phyloP scores from a whole-genome alignment of 2,329 filamentous ascomycete genomes.

The Elsinoe necatrix region DNA sequence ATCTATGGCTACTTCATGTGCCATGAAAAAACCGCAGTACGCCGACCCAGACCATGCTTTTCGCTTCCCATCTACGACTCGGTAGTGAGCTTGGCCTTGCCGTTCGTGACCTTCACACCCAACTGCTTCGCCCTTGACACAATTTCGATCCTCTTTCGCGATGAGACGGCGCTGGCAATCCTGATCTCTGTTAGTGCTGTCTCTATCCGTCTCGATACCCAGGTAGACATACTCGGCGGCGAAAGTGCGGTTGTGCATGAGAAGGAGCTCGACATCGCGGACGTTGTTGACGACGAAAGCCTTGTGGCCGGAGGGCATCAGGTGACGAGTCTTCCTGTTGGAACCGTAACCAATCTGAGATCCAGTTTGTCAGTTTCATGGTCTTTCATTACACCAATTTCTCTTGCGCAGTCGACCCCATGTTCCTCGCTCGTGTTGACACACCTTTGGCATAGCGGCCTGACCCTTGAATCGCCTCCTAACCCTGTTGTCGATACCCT shows the following conservation, averaged over 20 bases:
- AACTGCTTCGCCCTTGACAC: conserved; percentile 94
- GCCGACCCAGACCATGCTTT: conserved; percentile 16
- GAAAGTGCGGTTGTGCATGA: conserved; percentile 99
- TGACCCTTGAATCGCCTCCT: conserved; percentile 95
- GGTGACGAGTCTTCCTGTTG: conserved; percentile 99
- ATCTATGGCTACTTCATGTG: conserved; percentile 15
- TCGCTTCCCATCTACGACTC: conserved; percentile 51
- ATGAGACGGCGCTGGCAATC: conserved; percentile 97
- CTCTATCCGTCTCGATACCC: background rate
- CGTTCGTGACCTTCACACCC: conserved; percentile 98
- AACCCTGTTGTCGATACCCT: conserved; percentile 99
- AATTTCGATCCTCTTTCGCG: conserved; percentile 97
- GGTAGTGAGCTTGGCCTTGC: conserved; percentile 97
- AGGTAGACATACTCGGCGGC: conserved; percentile 78
- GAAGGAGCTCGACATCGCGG: conserved; percentile 89
- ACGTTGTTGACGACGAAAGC: conserved; percentile 98
- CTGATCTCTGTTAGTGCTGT: conserved; percentile 46
- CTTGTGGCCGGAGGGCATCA: conserved; percentile 99
- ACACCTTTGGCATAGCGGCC: conserved; percentile 95
- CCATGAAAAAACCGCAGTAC: conserved; percentile 16
- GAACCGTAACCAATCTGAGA: conserved; percentile 91
- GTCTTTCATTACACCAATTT: background rate
- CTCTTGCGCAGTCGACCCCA: background rate
- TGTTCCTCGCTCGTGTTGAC: conserved; percentile 27
- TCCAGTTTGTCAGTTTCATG: conserved; percentile 3